Conservation (phyloP, 257 asterid genomes). For the Gentiana dahurica region DNA sequence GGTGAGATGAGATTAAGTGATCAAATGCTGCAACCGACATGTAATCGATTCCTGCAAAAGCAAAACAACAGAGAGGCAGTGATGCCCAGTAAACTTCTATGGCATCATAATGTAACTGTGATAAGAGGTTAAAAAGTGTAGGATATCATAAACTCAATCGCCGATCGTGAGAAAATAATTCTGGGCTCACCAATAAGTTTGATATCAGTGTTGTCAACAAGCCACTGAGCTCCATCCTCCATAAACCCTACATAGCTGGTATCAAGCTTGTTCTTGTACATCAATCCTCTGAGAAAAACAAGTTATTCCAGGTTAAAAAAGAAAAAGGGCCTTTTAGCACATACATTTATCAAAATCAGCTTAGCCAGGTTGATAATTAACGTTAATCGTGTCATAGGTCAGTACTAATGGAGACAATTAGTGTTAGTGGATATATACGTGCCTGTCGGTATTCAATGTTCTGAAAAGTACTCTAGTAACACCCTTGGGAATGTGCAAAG, state of each 20-base stretch:
- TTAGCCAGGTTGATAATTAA: too few species aligned
- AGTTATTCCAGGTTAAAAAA: neutral
- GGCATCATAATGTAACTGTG: too few species aligned
- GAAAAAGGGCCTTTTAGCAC: too few species aligned
- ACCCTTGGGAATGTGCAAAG: constrained; percentile 13
- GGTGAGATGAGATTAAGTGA: constrained; percentile 66
- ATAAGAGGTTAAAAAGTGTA: too few species aligned
- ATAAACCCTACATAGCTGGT: neutral
- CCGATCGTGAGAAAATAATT: neutral
- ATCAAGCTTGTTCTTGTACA: neutral
- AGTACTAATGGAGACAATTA: neutral
- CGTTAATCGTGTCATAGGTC: too few species aligned
- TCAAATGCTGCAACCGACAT: constrained; percentile 87
- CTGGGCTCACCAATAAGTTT: neutral
- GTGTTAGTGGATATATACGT: neutral
- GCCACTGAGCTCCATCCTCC: constrained; percentile 1
- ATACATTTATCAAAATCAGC: too few species aligned
- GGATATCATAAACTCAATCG: too few species aligned
- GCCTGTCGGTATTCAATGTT: constrained; percentile 19
- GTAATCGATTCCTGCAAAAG: constrained; percentile 64
- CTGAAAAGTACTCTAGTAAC: constrained; percentile 16
- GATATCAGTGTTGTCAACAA: neutral
- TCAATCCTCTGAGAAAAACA: neutral
- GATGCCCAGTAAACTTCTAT: too few species aligned
- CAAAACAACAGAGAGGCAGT: neutral